Percentiles rank a stretch among this genome's conserved stretches.
phyloP scores from a whole-genome alignment of 768 basidiomycete genomes.

The Floccularia luteovirens region DNA sequence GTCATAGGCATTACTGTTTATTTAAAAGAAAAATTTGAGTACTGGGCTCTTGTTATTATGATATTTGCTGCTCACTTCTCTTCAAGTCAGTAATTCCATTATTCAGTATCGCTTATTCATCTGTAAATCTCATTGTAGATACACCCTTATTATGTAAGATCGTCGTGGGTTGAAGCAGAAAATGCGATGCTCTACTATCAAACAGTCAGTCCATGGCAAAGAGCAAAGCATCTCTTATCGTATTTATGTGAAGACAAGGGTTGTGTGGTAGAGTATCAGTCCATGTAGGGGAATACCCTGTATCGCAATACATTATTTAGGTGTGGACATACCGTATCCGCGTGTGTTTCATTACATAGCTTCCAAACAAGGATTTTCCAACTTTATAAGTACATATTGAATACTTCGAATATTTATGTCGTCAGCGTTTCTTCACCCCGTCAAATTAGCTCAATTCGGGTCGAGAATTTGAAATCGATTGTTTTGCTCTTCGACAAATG shows the following conservation, averaged over 20 bases:
- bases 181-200: slow-evolving; percentile 56
- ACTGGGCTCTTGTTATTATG: slow-evolving; percentile 73
- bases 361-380: no score
- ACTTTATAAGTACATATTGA: no score
- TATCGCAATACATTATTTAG: slow-evolving; percentile 18
- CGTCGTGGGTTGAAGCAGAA: slow-evolving; percentile 29
- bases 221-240: slow-evolving; percentile 50
- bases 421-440: no score
- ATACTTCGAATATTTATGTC: no score
- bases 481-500: no score
- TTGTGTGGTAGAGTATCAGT: slow-evolving; percentile 17
- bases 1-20: slow-evolving; percentile 91
- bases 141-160: slow-evolving; percentile 18
- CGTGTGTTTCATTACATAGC: no score
- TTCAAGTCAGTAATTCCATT: slow-evolving; percentile 18
- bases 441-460: no score
- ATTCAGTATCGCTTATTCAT: no score
- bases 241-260: slow-evolving; percentile 13
- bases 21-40: slow-evolving; percentile 97
- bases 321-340: no score
- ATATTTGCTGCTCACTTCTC: slow-evolving; percentile 36
- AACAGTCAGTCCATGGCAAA: slow-evolving; percentile 10
- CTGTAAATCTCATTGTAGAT: no score
- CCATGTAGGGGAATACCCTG: slow-evolving; percentile 22
- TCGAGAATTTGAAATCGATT: no score